Evolutionary conservation across 495 filamentous ascomycete species (phyloP).

Genomic region (Chaetomium fimeti): DNA sequence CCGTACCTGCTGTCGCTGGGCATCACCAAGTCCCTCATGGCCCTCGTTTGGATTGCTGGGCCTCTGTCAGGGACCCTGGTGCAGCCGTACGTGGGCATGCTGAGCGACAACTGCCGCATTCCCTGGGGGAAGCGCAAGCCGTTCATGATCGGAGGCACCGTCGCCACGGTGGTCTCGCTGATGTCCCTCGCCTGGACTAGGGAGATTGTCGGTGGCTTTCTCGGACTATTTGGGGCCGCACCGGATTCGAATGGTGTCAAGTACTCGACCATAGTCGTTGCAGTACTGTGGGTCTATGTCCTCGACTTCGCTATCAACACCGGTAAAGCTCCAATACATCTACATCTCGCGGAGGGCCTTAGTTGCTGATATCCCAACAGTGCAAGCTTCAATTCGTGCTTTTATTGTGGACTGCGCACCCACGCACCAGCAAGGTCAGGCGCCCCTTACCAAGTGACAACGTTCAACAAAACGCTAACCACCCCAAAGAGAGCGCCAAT

Average conservation of each 20-base stretch:
- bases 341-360: not conserved
- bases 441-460: not conserved
- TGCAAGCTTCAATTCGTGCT: constrained; percentile 83
- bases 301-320: constrained; percentile 92
- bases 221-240: constrained; percentile 70
- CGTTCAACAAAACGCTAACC: constrained; percentile 18
- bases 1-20: constrained; percentile 69
- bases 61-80: constrained; percentile 83
- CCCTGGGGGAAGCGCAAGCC: constrained; percentile 83
- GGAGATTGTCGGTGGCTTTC: constrained; percentile 69
- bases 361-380: constrained; percentile 39
- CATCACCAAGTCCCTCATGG: constrained; percentile 88
- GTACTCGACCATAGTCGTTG: constrained; percentile 62
- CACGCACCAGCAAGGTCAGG: constrained; percentile 73
- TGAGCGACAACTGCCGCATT: constrained; percentile 80
- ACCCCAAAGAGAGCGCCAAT: constrained; percentile 65
- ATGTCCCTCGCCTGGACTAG: constrained; percentile 78
- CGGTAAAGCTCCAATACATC: constrained; percentile 48
- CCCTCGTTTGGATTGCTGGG: constrained; percentile 90
- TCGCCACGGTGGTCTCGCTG: constrained; percentile 69
- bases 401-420: constrained; percentile 91
- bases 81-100: constrained; percentile 90
- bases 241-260: constrained; percentile 59
- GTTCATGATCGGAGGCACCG: constrained; percentile 77
- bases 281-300: constrained; percentile 79